Conservation (phyloP, 2,329 filamentous ascomycete genomes). For the Orbilia javanica region DNA sequence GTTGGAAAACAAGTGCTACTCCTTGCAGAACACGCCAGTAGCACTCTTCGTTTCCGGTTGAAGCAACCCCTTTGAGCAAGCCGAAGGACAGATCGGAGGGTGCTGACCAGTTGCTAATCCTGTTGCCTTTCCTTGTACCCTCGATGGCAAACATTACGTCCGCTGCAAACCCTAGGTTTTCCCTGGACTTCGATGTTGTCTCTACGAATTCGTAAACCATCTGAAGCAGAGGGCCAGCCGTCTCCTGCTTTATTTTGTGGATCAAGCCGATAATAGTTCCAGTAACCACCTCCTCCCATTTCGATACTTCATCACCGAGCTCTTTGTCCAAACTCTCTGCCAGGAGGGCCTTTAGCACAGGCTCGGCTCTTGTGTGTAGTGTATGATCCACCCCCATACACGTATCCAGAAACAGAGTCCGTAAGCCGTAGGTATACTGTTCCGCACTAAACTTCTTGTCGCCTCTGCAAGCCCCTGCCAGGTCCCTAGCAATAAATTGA, state of each 20-base stretch:
- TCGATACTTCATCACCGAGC: slow-evolving; percentile 1
- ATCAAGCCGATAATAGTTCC: slow-evolving; percentile 84
- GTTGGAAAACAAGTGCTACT: slow-evolving; percentile 61
- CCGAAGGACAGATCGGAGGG: slow-evolving; percentile 72
- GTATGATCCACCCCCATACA: slow-evolving; percentile 73
- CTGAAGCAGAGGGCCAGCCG: slow-evolving; percentile 77
- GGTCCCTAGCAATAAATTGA: slow-evolving; percentile 77
- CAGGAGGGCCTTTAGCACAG: slow-evolving; percentile 70
- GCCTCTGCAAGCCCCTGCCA: slow-evolving; percentile 65
- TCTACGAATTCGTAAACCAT: slow-evolving; percentile 70
- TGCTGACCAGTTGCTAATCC: slow-evolving; percentile 78
- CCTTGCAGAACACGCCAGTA: slow-evolving; percentile 37
- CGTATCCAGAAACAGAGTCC: slow-evolving; percentile 91
- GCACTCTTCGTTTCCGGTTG: slow-evolving; percentile 39
- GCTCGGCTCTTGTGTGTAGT: slow-evolving; percentile 71
- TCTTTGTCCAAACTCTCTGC: slow-evolving; percentile 61
- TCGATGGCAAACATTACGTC: slow-evolving; percentile 76
- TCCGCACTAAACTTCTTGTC: slow-evolving; percentile 64
- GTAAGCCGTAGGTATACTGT: slow-evolving; percentile 86
- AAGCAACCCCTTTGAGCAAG: slow-evolving; percentile 67
- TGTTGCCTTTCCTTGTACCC: slow-evolving; percentile 84
- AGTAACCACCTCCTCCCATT: slow-evolving; percentile 72
- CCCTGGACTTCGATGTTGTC: slow-evolving; percentile 63
- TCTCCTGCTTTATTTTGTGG: slow-evolving; percentile 81
- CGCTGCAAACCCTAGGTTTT: slow-evolving; percentile 68